Percentiles rank a stretch among this genome's conserved stretches.
Conservation (phyloP, 495 filamentous ascomycete genomes). For the Beverwykella pulmonaria region DNA sequence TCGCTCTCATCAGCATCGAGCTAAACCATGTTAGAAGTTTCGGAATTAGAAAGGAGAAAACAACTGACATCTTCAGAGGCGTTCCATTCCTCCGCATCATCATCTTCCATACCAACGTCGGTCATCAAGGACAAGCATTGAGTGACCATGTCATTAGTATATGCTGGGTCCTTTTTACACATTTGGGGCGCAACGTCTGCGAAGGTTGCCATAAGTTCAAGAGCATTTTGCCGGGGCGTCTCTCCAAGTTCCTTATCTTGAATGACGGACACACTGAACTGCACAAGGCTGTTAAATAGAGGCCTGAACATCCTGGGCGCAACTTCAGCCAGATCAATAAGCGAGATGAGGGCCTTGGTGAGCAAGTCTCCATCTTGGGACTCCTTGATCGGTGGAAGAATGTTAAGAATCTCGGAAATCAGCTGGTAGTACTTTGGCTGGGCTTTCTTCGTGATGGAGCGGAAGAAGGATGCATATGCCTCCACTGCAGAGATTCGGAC, state of each 20-base stretch:
- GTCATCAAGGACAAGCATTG: slow-evolving; percentile 99
- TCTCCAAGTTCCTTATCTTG: slow-evolving; percentile 94
- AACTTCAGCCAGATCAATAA: slow-evolving; percentile 91
- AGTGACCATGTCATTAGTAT: slow-evolving; percentile 94
- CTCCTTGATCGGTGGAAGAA: slow-evolving; percentile 90
- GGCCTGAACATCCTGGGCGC: slow-evolving; percentile 95
- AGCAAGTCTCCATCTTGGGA: slow-evolving; percentile 84
- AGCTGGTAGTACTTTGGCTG: slow-evolving; percentile 85
- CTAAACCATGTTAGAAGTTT: slow-evolving; percentile 47
- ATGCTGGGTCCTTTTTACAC: slow-evolving; percentile 89
- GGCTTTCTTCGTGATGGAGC: slow-evolving; percentile 79
- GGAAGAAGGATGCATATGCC: slow-evolving; percentile 94
- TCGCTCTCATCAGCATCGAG: slow-evolving; percentile 96
- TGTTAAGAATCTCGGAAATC: slow-evolving; percentile 86
- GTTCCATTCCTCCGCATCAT: slow-evolving; percentile 94
- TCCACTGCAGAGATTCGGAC: slow-evolving; percentile 93
- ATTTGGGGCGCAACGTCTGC: slow-evolving; percentile 91
- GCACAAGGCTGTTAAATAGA: slow-evolving; percentile 85
- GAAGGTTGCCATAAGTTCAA: slow-evolving; percentile 98
- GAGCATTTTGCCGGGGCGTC: slow-evolving; percentile 85
- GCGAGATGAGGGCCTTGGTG: slow-evolving; percentile 79
- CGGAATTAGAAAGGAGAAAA: slow-evolving; percentile 25
- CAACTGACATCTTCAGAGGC: slow-evolving; percentile 82
- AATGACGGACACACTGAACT: slow-evolving; percentile 88
- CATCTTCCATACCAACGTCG: slow-evolving; percentile 93